These are phyloP conservation scores for Lactarius pseudohatsudake DNA, from an alignment of 768 basidiomycete species.

Conservation along the genomic window DNA sequence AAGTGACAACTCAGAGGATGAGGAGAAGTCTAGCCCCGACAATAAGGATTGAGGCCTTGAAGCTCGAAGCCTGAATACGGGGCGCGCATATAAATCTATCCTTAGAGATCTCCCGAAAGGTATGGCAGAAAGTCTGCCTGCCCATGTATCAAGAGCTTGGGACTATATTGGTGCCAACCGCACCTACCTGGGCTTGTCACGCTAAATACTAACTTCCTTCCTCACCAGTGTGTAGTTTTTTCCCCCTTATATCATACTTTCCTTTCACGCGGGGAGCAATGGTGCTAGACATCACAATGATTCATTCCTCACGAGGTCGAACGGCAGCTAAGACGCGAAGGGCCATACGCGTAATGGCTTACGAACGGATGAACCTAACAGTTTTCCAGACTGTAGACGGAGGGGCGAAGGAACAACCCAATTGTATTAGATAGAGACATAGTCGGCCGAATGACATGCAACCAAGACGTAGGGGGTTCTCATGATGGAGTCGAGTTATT, in stretches of 20 bases:
- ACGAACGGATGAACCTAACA: neutral
- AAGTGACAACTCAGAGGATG: slow-evolving; percentile 3
- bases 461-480: neutral
- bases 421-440: neutral
- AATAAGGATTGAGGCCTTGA: neutral
- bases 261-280: neutral
- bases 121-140: neutral
- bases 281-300: neutral
- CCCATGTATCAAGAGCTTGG: neutral
- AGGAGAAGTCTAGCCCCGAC: neutral
- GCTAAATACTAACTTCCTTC: neutral
- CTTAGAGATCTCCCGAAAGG: neutral
- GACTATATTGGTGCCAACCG: neutral
- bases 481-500: slow-evolving; percentile 26
- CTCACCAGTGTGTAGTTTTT: neutral
- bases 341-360: neutral
- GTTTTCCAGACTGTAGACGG: neutral
- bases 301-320: neutral
- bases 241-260: neutral
- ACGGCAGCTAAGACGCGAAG: neutral
- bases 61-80: neutral
- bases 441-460: neutral
- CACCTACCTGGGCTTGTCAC: neutral
- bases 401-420: neutral
- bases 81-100: neutral